phyloP scores from a whole-genome alignment of 1,139 yeast species.

The Yamadazyma taylorii region DNA sequence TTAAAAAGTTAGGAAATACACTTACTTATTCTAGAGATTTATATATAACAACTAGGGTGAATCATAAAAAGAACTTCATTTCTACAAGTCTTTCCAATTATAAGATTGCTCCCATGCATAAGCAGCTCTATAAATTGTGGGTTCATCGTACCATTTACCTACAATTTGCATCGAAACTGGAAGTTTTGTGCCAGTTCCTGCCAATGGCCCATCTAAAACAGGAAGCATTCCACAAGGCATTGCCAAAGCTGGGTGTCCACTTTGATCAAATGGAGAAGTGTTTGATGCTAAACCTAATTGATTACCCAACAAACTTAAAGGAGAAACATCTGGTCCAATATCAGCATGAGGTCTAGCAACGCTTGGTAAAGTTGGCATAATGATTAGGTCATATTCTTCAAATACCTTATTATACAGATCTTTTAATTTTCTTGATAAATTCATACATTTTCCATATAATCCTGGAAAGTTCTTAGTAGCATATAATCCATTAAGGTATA shows the following conservation, averaged over 20 bases:
- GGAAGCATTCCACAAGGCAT: constrained; percentile 15
- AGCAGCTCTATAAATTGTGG: constrained; percentile 12
- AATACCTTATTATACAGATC: constrained; percentile 13
- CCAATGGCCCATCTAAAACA: constrained; percentile 10
- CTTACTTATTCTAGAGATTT: too few species aligned
- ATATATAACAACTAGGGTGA: too few species aligned
- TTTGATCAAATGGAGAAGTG: constrained; percentile 15
- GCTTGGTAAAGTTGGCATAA: constrained; percentile 14
- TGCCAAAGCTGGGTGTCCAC: constrained; percentile 17
- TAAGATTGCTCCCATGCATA: constrained; percentile 13
- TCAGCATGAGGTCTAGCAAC: constrained; percentile 15
- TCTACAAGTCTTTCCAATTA: constrained; percentile 13
- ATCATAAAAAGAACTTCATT: too few species aligned
- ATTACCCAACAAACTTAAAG: constrained; percentile 12
- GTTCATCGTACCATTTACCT: constrained; percentile 15
- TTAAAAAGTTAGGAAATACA: too few species aligned
- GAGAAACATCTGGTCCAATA: constrained; percentile 12
- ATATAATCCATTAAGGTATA: constrained; percentile 13
- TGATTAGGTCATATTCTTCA: constrained; percentile 13
- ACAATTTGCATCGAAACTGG: constrained; percentile 16
- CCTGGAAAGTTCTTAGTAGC: constrained; percentile 12
- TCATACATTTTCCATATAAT: constrained; percentile 15
- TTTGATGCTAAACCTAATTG: constrained; percentile 14
- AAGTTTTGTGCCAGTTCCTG: constrained; percentile 8
- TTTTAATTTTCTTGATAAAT: constrained; percentile 12